Evolutionary conservation across 2,329 filamentous ascomycete genomes (phyloP).

Genomic region (Xylaria sp.): DNA sequence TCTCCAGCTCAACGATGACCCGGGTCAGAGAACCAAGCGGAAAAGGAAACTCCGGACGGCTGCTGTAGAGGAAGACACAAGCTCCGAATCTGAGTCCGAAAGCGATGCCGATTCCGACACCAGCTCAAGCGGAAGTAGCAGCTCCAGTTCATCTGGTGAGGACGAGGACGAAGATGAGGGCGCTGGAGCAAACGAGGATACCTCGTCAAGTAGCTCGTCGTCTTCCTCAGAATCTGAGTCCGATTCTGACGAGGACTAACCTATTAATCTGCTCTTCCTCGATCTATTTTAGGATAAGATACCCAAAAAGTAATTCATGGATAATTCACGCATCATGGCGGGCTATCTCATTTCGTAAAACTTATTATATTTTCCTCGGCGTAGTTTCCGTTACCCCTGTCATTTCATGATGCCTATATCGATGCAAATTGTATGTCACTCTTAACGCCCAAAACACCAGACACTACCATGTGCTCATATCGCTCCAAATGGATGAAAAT

Average conservation of each 20-base stretch:
- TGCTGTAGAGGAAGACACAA: constrained; percentile 55
- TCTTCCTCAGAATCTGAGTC: constrained; percentile 51
- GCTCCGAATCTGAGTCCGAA: constrained; percentile 51
- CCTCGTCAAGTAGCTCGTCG: constrained; percentile 56
- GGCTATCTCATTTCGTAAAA: constrained; percentile 2
- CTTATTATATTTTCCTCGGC: constrained; percentile 4
- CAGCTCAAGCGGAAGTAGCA: constrained; percentile 44
- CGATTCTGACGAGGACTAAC: constrained; percentile 47
- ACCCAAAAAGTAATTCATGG: constrained; percentile 37
- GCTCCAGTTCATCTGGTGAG: constrained; percentile 47
- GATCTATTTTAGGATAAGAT: constrained; percentile 40
- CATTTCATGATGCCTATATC: neutral
- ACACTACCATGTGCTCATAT: constrained; percentile 8
- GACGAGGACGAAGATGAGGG: constrained; percentile 22
- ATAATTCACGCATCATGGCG: neutral
- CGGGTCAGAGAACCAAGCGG: constrained; percentile 58
- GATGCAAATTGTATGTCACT: constrained; percentile 1
- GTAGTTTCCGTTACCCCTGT: neutral
- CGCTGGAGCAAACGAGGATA: constrained; percentile 38
- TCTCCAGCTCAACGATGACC: constrained; percentile 58
- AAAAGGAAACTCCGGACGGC: constrained; percentile 63
- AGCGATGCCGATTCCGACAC: constrained; percentile 51
- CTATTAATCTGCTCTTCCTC: constrained; percentile 20
- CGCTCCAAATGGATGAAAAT: neutral
- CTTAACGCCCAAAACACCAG: constrained; percentile 16